Evolutionary conservation across 768 basidiomycete species (phyloP).

Genomic region (Lentinus brumalis): DNA sequence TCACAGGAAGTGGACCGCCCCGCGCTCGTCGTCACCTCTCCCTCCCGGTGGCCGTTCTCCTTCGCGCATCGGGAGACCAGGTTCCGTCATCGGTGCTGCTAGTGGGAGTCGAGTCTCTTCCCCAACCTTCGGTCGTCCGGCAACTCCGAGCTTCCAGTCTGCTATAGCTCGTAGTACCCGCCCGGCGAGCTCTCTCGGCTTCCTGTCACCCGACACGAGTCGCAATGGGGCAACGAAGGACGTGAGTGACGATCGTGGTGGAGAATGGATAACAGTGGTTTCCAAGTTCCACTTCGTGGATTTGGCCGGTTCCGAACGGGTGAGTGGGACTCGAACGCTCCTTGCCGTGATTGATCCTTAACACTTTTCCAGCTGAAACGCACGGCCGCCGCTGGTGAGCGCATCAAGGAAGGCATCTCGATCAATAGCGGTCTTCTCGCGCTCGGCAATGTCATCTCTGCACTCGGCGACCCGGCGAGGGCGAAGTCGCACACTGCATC

Average conservation of each 20-base stretch:
- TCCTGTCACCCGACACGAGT: constrained; percentile 55
- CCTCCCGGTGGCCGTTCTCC: constrained; percentile 73
- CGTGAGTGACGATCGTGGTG: constrained; percentile 51
- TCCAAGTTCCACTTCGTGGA: constrained; percentile 99
- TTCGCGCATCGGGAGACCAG: constrained; percentile 81
- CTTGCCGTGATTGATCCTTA: not conserved
- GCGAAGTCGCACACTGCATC: constrained; percentile 81
- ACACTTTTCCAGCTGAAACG: constrained; percentile 72
- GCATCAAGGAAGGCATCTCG: constrained; percentile 98
- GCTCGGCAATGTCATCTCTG: constrained; percentile 97
- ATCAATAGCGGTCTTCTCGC: constrained; percentile 97
- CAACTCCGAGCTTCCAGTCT: constrained; percentile 76
- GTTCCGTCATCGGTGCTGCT: constrained; percentile 62
- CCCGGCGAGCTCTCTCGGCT: constrained; percentile 80
- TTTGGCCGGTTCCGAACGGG: constrained; percentile 93
- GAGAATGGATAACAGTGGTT: constrained; percentile 87
- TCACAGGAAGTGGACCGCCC: constrained; percentile 68
- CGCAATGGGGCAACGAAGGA: constrained; percentile 24
- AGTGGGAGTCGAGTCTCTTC: constrained; percentile 62
- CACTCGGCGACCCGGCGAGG: constrained; percentile 90
- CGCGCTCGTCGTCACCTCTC: constrained; percentile 76
- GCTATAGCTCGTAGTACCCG: constrained; percentile 76
- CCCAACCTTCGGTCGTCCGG: constrained; percentile 75
- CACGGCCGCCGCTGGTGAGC: constrained; percentile 93
- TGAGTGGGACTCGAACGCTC: constrained; percentile 39